Base-by-base conservation (phyloP, 306 rosid genomes). In the Castanea mollissima region DNA sequence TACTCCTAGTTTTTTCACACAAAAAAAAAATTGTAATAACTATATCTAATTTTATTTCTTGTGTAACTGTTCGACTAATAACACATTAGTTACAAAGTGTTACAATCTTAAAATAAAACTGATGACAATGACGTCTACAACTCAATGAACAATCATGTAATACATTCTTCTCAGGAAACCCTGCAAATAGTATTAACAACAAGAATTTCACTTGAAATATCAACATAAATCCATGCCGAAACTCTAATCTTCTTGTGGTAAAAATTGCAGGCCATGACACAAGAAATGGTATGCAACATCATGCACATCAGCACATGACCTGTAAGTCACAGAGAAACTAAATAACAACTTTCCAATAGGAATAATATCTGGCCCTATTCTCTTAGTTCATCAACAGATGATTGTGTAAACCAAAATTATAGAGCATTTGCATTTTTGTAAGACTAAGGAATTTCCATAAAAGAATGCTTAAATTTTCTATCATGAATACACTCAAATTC, bases 401-500 rank as follows among this genome's bases (percentile, higher is more conserved):
- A 59, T 23, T 3, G 27, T 57, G 63, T 2, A 57, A 4, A 20
- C 54, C 21, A 20, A n/a, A n/a, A 20, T 57, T 29, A 57, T 15
- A 57, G 63, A 57, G 63, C 2, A 57, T 57, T 57, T 11, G 23
- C 63, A 57, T 57, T 6, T 57, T 63, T 29, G 34, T 19, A 16
- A 65, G 49, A 65, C 18, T 16, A 60, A 35, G n/a, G 73, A 35
- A 35, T 46, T 44, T 69, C 31, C 74, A 60, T 29, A 69, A 57
- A 80, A 19, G 55, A 72, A 20, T 20, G 44, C 64, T 60, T 76
- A 6, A 60, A 54, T 29, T 76, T 82, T 62, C 27, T 54, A 52
- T 58, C 38, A 71, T 74, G 68, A 69, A 67, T 72, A 21, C 71
- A 71, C 57, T 51, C 72, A 74, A 67, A 35, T 8, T 67, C 16